These are phyloP conservation scores for Atkinsonella hypoxylon DNA, from an alignment of 2,329 filamentous ascomycete species.

Conservation along the genomic window DNA sequence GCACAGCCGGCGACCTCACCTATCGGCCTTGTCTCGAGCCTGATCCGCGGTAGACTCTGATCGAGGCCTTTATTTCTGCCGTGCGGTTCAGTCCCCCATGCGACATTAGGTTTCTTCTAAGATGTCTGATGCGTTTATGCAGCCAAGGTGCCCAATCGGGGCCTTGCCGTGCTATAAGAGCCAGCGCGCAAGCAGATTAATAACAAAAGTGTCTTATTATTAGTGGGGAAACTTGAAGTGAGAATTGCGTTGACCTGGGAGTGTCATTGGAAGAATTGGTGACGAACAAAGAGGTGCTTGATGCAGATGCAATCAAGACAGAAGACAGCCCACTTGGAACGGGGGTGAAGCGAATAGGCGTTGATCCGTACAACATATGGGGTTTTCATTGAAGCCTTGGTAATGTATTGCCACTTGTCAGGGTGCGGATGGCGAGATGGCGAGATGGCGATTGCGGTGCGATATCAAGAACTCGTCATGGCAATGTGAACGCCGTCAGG, in stretches of 20 bases:
- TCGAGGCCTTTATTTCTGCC: neutral
- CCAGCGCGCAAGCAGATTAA: too few relatives aligned
- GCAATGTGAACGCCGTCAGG: neutral
- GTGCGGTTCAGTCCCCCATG: too few relatives aligned
- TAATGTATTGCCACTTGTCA: too few relatives aligned
- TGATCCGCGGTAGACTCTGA: neutral
- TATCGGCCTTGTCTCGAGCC: neutral
- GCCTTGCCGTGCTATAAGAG: too few relatives aligned
- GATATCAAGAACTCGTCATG: neutral
- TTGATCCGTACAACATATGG: neutral
- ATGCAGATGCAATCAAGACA: neutral
- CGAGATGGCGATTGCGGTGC: neutral
- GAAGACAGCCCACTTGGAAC: neutral
- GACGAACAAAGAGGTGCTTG: neutral
- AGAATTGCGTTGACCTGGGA: neutral
- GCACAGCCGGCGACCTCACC: neutral
- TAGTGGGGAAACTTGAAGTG: neutral
- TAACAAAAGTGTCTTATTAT: too few relatives aligned
- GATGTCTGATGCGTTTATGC: neutral
- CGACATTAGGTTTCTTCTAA: neutral
- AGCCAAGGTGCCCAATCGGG: neutral
- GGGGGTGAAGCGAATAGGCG: neutral
- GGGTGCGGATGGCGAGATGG: neutral
- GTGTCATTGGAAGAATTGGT: slow-evolving; percentile 1
- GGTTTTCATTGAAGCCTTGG: neutral